Percentiles rank a stretch among this genome's conserved stretches.
Conservation (phyloP, 208 protist genomes). For the Balamuthia mandrillaris region DNA sequence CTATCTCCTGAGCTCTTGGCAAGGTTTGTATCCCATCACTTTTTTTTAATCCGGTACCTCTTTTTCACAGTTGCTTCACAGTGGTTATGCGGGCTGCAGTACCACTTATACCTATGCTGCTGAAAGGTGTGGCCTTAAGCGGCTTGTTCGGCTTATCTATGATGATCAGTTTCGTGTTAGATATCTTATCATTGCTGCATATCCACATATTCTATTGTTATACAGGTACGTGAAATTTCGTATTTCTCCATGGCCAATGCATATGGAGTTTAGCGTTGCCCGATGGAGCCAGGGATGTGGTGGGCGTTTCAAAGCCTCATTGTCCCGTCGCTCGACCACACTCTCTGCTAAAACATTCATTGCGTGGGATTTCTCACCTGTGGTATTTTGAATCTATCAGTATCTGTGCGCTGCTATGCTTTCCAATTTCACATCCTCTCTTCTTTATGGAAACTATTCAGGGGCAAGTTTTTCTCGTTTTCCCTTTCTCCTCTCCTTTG, state of each 20-base stretch:
- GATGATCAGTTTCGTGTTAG: background rate
- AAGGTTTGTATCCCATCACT: background rate
- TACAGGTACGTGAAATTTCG: too few species aligned
- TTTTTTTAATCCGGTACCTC: background rate
- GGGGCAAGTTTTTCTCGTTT: background rate
- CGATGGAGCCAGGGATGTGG: too few species aligned
- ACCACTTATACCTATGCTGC: background rate
- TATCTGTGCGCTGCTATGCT: background rate
- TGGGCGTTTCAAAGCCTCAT: too few species aligned
- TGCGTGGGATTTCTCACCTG: too few species aligned
- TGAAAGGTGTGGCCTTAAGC: background rate
- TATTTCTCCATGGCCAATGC: too few species aligned
- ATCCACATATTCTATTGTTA: slow-evolving; percentile 27
- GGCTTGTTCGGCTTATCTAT: slow-evolving; percentile 13
- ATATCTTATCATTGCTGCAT: background rate
- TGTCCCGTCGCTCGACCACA: too few species aligned
- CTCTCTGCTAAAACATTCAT: too few species aligned
- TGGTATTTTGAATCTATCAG: too few species aligned
- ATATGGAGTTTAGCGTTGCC: too few species aligned
- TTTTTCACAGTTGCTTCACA: background rate
- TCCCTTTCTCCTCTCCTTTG: background rate
- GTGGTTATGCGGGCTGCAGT: background rate
- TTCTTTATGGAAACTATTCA: slow-evolving; percentile 15
- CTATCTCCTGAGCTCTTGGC: slow-evolving; percentile 5
- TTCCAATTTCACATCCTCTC: slow-evolving; percentile 12